A percentile compares a stretch with the other conserved stretches of the same genome.
These are phyloP conservation scores for Aspergillus jensenii DNA, from an alignment of 2,329 filamentous ascomycete genomes.

Conservation along the genomic window DNA sequence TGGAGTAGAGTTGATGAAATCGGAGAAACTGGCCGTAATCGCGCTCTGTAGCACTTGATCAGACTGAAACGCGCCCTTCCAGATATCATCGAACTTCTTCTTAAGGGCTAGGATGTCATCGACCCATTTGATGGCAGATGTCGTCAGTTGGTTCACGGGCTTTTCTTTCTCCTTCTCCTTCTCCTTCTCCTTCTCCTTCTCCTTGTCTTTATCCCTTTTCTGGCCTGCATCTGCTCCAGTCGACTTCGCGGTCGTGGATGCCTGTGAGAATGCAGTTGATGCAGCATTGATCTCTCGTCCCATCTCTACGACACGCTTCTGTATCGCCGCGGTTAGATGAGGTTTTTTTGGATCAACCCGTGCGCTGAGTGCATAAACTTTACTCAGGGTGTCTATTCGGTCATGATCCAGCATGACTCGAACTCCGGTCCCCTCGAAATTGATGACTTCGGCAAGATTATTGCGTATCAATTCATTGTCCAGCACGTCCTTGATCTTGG, in stretches of 20 bases:
- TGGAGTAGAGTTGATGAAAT: constrained; percentile 89
- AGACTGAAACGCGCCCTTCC: constrained; percentile 67
- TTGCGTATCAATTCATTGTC: constrained; percentile 76
- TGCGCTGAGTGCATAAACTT: constrained; percentile 75
- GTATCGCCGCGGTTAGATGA: constrained; percentile 68
- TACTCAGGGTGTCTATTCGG: constrained; percentile 71
- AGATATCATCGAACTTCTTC: constrained; percentile 83
- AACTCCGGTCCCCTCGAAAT: constrained; percentile 80
- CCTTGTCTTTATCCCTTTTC: constrained; percentile 38
- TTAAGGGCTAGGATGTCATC: constrained; percentile 85
- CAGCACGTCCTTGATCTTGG: constrained; percentile 73
- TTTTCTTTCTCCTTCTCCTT: constrained; percentile 52
- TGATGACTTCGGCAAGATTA: constrained; percentile 78
- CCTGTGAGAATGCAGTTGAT: constrained; percentile 56
- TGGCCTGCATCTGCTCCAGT: constrained; percentile 51
- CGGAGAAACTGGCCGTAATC: constrained; percentile 80
- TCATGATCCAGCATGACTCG: constrained; percentile 91
- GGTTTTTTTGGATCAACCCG: constrained; percentile 74
- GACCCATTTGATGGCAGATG: constrained; percentile 90
- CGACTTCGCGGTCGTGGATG: constrained; percentile 45
- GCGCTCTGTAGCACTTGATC: constrained; percentile 79
- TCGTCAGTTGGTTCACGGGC: constrained; percentile 74
- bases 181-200: constrained; percentile 44
- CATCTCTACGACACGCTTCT: constrained; percentile 73
- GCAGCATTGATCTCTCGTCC: constrained; percentile 78